Percentiles rank a stretch among this genome's conserved stretches.
These are phyloP conservation scores for Phaffia rhodozyma DNA, from an alignment of 1,284 basidiomycete species.

Conservation along the genomic window DNA sequence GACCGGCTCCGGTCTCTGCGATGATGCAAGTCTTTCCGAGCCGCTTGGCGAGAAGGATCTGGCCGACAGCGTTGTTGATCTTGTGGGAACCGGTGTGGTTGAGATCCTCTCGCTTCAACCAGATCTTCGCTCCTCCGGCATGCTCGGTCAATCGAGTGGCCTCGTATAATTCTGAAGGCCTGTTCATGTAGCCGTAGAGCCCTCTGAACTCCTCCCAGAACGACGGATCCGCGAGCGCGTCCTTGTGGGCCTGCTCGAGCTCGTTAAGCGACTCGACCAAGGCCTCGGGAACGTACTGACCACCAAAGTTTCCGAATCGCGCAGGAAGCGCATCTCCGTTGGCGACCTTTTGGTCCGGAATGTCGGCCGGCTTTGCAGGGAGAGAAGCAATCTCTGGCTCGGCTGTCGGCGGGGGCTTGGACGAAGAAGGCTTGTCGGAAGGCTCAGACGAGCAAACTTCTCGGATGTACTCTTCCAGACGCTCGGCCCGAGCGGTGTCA, in stretches of 20 bases:
- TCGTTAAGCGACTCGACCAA: slow-evolving; percentile 82
- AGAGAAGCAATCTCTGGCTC: slow-evolving; percentile 32
- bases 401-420: slow-evolving; percentile 22
- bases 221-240: slow-evolving; percentile 67
- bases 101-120: slow-evolving; percentile 61
- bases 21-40: slow-evolving; percentile 95
- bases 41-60: slow-evolving; percentile 82
- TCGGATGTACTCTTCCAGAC: slow-evolving; percentile 63
- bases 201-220: slow-evolving; percentile 89
- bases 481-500: slow-evolving; percentile 43
- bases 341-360: slow-evolving; percentile 27
- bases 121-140: slow-evolving; percentile 82
- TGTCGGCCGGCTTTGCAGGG: slow-evolving; percentile 20
- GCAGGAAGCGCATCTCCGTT: slow-evolving; percentile 48
- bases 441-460: slow-evolving; percentile 29
- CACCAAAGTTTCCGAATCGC: slow-evolving; percentile 90
- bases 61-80: slow-evolving; percentile 90
- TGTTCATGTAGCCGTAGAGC: slow-evolving; percentile 80
- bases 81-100: slow-evolving; percentile 97
- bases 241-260: slow-evolving; percentile 79
- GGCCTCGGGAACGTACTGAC: slow-evolving; percentile 93
- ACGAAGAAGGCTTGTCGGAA: slow-evolving; percentile 15
- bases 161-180: slow-evolving; percentile 58
- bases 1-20: slow-evolving; percentile 95
- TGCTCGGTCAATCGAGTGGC: slow-evolving; percentile 63